Evolutionary conservation across 2,329 filamentous ascomycete species (phyloP).

Genomic region (Claviceps fusiformis): DNA sequence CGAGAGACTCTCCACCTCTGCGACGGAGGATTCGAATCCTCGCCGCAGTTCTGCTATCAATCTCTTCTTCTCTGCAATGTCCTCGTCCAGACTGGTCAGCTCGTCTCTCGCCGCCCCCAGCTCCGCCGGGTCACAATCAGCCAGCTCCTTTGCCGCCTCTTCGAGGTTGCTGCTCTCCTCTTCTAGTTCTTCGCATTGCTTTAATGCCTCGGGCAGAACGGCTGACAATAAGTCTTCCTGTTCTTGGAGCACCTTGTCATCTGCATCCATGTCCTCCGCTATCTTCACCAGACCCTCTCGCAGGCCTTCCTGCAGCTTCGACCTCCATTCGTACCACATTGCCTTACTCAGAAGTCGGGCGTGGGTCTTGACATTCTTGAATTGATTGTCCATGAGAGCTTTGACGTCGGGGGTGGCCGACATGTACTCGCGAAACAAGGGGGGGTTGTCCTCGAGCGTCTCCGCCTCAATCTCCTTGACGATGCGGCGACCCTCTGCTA

Average conservation of each 20-base stretch:
- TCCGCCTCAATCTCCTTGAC: constrained; percentile 84
- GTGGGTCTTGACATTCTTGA: constrained; percentile 93
- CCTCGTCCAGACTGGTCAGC: constrained; percentile 48
- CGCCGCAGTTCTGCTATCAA: constrained; percentile 53
- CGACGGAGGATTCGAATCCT: constrained; percentile 54
- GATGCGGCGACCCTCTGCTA: constrained; percentile 79
- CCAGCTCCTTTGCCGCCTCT: constrained; percentile 58
- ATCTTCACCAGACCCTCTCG: constrained; percentile 69
- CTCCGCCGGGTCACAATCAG: constrained; percentile 68
- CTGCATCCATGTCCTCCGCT: constrained; percentile 59
- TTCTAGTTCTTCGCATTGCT: constrained; percentile 47
- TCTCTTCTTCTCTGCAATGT: constrained; percentile 55
- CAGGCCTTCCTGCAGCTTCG: constrained; percentile 69
- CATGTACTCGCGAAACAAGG: constrained; percentile 84
- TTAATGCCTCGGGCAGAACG: constrained; percentile 50
- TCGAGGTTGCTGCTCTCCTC: constrained; percentile 55
- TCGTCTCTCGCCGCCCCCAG: constrained; percentile 59
- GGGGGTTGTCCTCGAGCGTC: constrained; percentile 79
- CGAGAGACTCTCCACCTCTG: constrained; percentile 45
- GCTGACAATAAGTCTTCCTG: constrained; percentile 56
- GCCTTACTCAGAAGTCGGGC: constrained; percentile 82
- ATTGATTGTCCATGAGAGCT: constrained; percentile 83
- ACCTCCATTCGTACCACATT: constrained; percentile 97
- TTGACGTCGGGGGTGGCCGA: constrained; percentile 73
- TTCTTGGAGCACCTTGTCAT: constrained; percentile 52